Base-by-base conservation (phyloP, 177 flowering plant genomes). In the Telopea speciosissima region DNA sequence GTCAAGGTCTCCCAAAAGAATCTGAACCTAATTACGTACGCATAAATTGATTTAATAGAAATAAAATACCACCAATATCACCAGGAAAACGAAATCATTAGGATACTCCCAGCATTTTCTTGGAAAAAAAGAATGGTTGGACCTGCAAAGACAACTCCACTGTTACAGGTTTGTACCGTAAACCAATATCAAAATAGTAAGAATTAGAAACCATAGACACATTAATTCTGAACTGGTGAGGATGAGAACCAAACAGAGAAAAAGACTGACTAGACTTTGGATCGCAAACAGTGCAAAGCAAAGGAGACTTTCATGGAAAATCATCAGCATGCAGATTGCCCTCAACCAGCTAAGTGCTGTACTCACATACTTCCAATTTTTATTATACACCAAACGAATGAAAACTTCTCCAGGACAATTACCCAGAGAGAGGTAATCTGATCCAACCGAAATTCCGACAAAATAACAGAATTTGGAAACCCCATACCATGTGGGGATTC, bases 31-130 rank as follows among this genome's bases (percentile, higher is more conserved):
- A 71, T 66, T 52, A 65, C 60, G 13, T 21, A 54, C 24, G 26
- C 44, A 66, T 49, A 49, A 49, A 36, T 36, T 36, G 40, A 36
- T 36, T 36, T 0, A 36, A 36, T 36, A 6, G 9, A 36, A 36
- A 36, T 36, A 36, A 36, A 36, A 36, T 36, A 49, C 3, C 54
- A 49, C 1, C 54, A 49, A 49, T 49, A 12, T 49, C 54, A 12
- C 8, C 3, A 49, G 19, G 19, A 49, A 49, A 25, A 44, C 28
- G 76, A 26, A 68, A 71, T 14, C 16, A 66, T 59, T 69, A 89
- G 97, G 99, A 96, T 96, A 96, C 99, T 96, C 78, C 99, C 99
- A 75, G 99, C 99, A 85, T 96, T 96, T 84, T 96, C 99, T 79
- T 96, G 99, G 84, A 96, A 96, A 76, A 93, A 93, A 70, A 96